Conservation (phyloP, 495 filamentous ascomycete genomes). For the Neurospora tetraspora region DNA sequence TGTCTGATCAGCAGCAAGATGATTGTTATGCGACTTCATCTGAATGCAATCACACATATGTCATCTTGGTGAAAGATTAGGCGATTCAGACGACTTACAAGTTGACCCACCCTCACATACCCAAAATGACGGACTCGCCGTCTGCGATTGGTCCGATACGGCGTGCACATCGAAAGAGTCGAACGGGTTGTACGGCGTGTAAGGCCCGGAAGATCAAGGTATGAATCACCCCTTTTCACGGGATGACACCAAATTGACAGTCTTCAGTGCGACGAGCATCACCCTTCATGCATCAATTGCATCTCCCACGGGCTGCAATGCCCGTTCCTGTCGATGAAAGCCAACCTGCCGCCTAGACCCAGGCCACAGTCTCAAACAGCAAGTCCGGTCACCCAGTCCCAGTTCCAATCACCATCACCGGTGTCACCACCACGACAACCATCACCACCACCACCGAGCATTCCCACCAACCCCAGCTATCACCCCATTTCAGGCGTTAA, state of each 20-base stretch:
- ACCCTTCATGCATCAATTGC: conserved; percentile 34
- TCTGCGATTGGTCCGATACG: conserved; percentile 1
- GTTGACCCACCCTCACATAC: neutral
- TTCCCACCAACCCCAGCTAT: neutral
- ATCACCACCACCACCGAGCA: neutral
- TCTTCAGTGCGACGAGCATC: conserved; percentile 31
- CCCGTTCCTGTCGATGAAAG: conserved; percentile 19
- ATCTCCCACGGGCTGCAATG: conserved; percentile 30
- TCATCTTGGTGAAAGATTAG: neutral
- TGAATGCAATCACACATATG: neutral
- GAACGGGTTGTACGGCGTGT: conserved; percentile 30
- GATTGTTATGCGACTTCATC: neutral
- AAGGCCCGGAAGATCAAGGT: conserved; percentile 36
- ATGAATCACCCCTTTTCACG: neutral
- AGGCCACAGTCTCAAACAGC: neutral
- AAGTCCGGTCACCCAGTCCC: neutral
- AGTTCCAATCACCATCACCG: neutral
- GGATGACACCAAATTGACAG: neutral
- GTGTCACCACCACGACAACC: neutral
- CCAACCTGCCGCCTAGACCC: neutral
- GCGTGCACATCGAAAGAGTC: conserved; percentile 28
- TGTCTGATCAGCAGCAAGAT: neutral
- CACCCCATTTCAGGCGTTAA: neutral
- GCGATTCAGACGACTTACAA: neutral
- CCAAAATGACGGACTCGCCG: neutral